Evolutionary conservation across 1,139 yeast genomes (phyloP), one percentile per base, ranked within the genome.

Genomic region (Casaregolazyma suthepensis): DNA sequence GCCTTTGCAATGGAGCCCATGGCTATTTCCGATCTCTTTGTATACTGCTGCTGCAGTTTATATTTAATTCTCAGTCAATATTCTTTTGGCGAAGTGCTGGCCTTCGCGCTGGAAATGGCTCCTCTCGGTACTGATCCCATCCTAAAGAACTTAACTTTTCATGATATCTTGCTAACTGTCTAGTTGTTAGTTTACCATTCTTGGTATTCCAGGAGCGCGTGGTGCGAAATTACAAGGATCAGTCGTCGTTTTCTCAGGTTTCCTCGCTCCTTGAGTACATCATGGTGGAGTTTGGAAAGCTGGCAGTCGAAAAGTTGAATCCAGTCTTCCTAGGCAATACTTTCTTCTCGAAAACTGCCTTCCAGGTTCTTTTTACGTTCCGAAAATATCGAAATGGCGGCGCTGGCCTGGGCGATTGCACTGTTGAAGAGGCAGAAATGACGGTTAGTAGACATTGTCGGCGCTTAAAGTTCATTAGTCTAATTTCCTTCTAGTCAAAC

Each of bases 371-470:
- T 40, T 58, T 58, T 42, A 43, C 50, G 35, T 66, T 62, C 48
- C 58, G 71, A 13, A 52, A 59, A 37, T 63, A 60, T 50, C 60
- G 63, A 15, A 54, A 61, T 42, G 67, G 69, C 10, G 63, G 60
- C 17, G 61, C 66, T 12, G 55, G 62, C 20, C 54, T 66, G 43
- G 65, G 68, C 9, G 70, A 66, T 48, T 58, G 42, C 52, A 37
- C 26, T 7, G 29, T 43, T 13, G 17, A 35, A n/a, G 40, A 35
- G 17, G 40, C 40, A n/a, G 17, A 35, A 5, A 5, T 35, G 15
- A 35, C 17, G 40, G 40, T 35, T 13, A 35, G 40, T 35, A n/a
- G 5, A 9, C 17, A 15, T n/a, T 35, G 2, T 35, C 5, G 17
- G 3, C 40, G 13, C 9, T 15, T 13, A 7, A 35, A 12, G 13